Base-by-base conservation (phyloP, 164 flowering plant genomes). In the Nymphaea colorata region DNA sequence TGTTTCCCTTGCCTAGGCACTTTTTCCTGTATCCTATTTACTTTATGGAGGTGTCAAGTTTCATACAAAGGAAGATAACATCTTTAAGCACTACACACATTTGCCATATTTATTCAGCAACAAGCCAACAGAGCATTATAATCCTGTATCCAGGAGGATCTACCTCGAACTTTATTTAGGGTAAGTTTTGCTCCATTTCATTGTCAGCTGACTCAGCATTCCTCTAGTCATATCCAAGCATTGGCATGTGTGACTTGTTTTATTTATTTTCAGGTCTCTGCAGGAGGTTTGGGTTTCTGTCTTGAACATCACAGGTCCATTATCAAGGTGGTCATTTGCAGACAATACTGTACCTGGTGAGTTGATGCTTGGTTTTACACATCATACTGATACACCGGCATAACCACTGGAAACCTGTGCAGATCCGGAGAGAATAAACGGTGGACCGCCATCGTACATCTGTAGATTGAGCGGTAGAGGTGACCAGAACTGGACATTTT, bases 201-300 rank as follows among this genome's bases (percentile, higher is more conserved):
- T 47, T 12, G 5, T 47, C 12, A 47, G 11, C 55, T 2, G 5
- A 6, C 11, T 47, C 55, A 47, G 55, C 55, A 6, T 47, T 47
- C 7, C 7, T 7, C 4, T 12, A 47, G 55, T 5, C 55, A 47
- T 47, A 12, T 47, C 55, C 7, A 6, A 47, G 55, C 2, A 47
- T 47, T 12, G 55, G 3, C 12, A 10, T 45, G 2, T 10, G 36
- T 45, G 53, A 5, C 7, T 5, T 45, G 5, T 45, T 47, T 12
- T 47, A 7, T 47, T 7, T 2, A 61, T 61, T 61, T 61, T 61
- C 89, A 93, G 99, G 63, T 90, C 97, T 61, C 79, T 88, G 55
- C 72, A 90, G 74, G 96, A 91, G 84, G 85, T 91, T 42, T 94
- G 96, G 96, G 99, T 89, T 78, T 72, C 96, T 51, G 97, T 91